phyloP scores from a whole-genome alignment of 176 grass and related monocot genomes.

The Puccinellia tenuiflora region DNA sequence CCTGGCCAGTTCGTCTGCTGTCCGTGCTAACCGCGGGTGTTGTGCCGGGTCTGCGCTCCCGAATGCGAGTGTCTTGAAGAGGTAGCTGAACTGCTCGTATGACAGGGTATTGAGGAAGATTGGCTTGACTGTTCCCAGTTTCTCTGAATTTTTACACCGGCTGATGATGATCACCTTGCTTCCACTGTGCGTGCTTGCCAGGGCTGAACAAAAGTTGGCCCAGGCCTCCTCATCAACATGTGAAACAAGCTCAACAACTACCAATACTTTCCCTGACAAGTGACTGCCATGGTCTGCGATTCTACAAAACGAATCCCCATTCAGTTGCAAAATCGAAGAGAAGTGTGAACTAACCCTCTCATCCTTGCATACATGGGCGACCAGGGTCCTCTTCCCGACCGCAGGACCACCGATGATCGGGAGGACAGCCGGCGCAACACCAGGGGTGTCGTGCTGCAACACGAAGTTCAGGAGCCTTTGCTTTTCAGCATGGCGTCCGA shows the following conservation, averaged over 20 bases:
- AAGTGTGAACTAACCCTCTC: background rate
- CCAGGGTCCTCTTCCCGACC: background rate
- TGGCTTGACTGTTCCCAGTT: background rate
- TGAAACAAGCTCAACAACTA: too few relatives aligned
- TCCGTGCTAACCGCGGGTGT: background rate
- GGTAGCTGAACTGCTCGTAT: too few relatives aligned
- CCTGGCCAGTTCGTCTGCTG: background rate
- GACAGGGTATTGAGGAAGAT: background rate
- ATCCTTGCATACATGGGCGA: background rate
- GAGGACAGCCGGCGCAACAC: background rate
- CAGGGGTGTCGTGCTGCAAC: background rate
- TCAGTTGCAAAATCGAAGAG: background rate
- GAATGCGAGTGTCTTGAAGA: background rate
- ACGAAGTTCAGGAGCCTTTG: background rate
- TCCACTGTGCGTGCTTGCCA: background rate
- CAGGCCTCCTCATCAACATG: too few relatives aligned
- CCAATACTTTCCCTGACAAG: too few relatives aligned
- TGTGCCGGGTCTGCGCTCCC: background rate
- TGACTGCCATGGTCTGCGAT: too few relatives aligned
- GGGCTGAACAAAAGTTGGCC: too few relatives aligned
- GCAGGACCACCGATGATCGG: background rate
- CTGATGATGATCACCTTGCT: background rate
- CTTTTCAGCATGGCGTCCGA: background rate
- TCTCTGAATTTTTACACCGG: background rate
- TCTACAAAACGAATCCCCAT: background rate